phyloP scores from a whole-genome alignment of 148 eudicot genomes.

The Cornus florida region DNA sequence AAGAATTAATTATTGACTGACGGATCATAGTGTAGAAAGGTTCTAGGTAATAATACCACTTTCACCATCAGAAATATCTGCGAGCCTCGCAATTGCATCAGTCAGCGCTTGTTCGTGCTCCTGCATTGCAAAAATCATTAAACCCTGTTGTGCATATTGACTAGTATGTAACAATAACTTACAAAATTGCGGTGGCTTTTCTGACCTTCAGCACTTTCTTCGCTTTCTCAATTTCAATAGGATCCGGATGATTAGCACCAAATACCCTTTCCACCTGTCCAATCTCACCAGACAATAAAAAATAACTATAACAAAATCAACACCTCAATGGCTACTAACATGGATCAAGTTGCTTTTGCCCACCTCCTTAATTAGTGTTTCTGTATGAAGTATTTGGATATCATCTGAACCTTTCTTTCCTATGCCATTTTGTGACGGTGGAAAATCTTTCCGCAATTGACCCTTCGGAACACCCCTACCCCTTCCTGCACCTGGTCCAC shows the following conservation, averaged over 20 bases:
- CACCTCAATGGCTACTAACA: background rate
- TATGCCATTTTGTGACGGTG: conserved; percentile 58
- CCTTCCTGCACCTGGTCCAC: conserved; percentile 47
- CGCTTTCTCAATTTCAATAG: conserved; percentile 64
- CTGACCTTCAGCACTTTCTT: conserved; percentile 58
- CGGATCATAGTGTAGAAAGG: background rate
- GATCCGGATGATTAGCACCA: conserved; percentile 49
- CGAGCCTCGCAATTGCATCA: conserved; percentile 54
- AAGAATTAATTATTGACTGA: background rate
- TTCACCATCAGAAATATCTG: conserved; percentile 59
- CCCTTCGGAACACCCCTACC: conserved; percentile 52
- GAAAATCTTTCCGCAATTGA: conserved; percentile 48
- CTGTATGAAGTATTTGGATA: conserved; percentile 61
- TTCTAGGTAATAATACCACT: conserved; percentile 37
- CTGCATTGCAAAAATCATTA: conserved; percentile 21
- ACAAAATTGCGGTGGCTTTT: background rate
- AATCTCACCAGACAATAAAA: conserved; percentile 4
- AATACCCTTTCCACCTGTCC: conserved; percentile 72
- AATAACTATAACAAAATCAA: background rate
- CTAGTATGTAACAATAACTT: background rate
- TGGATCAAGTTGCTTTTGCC: conserved; percentile 8
- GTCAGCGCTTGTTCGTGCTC: conserved; percentile 58
- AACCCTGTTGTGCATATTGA: background rate
- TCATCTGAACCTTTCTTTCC: conserved; percentile 52
- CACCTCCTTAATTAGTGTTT: conserved; percentile 64